These are phyloP conservation scores for Acer campestre DNA, from an alignment of 345 rosid genomes.

Conservation along the genomic window DNA sequence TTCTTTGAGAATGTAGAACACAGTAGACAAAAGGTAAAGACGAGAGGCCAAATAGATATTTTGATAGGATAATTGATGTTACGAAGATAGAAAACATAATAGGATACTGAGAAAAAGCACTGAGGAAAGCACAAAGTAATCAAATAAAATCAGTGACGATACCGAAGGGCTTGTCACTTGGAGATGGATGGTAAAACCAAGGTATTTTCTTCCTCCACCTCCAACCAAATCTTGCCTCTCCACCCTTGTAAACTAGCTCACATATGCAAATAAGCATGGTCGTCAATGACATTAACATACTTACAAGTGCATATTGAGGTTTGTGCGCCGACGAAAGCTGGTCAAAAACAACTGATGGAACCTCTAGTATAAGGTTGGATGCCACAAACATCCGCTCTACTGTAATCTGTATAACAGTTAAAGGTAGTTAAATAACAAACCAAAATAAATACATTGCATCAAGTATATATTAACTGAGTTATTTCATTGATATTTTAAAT, in stretches of 20 bases:
- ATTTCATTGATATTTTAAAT: no score
- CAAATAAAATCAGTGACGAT: background rate
- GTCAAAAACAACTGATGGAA: constrained; percentile 11
- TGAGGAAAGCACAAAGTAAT: background rate
- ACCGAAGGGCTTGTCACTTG: background rate
- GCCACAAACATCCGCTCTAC: background rate
- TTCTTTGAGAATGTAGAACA: background rate
- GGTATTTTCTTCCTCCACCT: background rate
- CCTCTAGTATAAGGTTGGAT: constrained; percentile 8
- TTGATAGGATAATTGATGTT: background rate
- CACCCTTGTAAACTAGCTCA: constrained; percentile 9
- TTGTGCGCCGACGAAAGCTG: constrained; percentile 5
- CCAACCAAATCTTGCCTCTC: background rate
- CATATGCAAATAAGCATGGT: background rate
- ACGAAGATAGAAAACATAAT: background rate
- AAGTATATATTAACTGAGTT: no score
- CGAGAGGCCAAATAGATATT: background rate
- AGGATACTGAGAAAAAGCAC: background rate
- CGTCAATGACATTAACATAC: constrained; percentile 16
- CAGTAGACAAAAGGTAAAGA: background rate
- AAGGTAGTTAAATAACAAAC: no score
- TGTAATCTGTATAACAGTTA: no score
- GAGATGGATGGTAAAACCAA: constrained; percentile 4
- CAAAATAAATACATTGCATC: no score
- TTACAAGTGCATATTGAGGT: constrained; percentile 2